Conservation (phyloP, 75 land plant genomes). For the Ceratopteris richardii region DNA sequence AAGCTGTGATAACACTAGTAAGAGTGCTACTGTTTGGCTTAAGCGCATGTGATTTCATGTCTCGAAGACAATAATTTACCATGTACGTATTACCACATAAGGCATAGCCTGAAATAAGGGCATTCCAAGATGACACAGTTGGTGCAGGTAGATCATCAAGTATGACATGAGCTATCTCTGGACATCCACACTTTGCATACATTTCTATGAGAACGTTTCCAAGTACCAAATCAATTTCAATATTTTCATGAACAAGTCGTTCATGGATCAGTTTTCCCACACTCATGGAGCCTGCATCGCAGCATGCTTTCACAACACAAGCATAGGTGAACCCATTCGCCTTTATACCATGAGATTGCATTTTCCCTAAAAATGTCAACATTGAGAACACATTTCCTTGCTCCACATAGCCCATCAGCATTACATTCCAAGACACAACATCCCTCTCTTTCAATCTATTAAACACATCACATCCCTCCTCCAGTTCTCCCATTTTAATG, state of each 20-base stretch:
- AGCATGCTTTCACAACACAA: slow-evolving; percentile 17
- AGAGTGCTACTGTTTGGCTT: slow-evolving; percentile 42
- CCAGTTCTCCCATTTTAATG: slow-evolving; percentile 10
- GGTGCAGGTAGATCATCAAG: slow-evolving; percentile 7
- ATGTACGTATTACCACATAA: slow-evolving; percentile 9
- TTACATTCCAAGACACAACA: slow-evolving; percentile 18
- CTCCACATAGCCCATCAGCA: slow-evolving; percentile 15
- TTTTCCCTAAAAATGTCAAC: slow-evolving; percentile 4
- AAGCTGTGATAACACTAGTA: slow-evolving; percentile 41
- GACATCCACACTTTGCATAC: slow-evolving; percentile 25
- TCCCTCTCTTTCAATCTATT: slow-evolving; percentile 1
- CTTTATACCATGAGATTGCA: slow-evolving; percentile 7
- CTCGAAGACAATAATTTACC: slow-evolving; percentile 18
- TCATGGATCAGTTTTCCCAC: slow-evolving; percentile 10
- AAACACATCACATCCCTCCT: slow-evolving; percentile 8
- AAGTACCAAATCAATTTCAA: slow-evolving; percentile 3
- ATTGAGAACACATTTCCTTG: slow-evolving; percentile 8
- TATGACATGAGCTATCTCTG: slow-evolving; percentile 8
- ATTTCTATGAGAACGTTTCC: slow-evolving; percentile 31
- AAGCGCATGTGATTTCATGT: slow-evolving; percentile 16
- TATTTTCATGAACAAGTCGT: background rate
- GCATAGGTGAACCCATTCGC: slow-evolving; percentile 16
- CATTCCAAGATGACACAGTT: slow-evolving; percentile 28
- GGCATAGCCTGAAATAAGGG: slow-evolving; percentile 27
- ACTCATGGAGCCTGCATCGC: slow-evolving; percentile 15